Base-by-base conservation (phyloP, 345 rosid species). In the Euphorbia tirucalli region DNA sequence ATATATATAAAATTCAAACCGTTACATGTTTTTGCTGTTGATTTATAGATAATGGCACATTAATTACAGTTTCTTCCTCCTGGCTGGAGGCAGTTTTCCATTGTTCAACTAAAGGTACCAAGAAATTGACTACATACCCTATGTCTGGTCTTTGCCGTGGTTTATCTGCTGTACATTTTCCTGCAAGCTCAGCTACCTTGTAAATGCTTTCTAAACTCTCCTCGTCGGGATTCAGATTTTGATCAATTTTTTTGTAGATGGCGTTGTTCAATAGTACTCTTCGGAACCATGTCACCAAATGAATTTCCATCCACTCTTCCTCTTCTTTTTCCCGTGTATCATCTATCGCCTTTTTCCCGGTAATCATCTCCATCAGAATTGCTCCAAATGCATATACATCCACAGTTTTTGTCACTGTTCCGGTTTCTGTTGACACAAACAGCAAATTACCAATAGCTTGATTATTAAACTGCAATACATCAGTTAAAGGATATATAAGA, bases 51-150 rank as follows among this genome's bases (percentile, higher is more conserved):
- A 44, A 7, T 13, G 49, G 49, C 15, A 44, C 49, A 44, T 13
- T 2, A 13, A 44, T 44, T 44, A 13, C 49, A 7, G 49, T 44
- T n/a, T 90, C 98, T 61, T 87, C 94, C 52, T 86, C 92, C 21
- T 82, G 86, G 69, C 68, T 37, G 41, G 41, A 68, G 22, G 89
- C 25, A 7, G 98, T 96, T 77, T 80, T 92, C 99, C 99, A 95
- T 24, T 85, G 91, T 81, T 95, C 90, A 43, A 95, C 75, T 22
- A 76, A 65, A 44, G 79, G 67, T 3, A 49, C 60, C 60, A 76
- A 43, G 14, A 76, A 44, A 59, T 76, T 76, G 24, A 76, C 79
- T 7, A 60, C 79, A 37, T 76, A 75, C 30, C 75, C 71, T 71
- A 76, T 76, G 44, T 76, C 79, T 1, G 79, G 79, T 28, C 79